These are phyloP conservation scores for Sungouiozyma intestinalis DNA, from an alignment of 805 yeast species.

Conservation along the genomic window DNA sequence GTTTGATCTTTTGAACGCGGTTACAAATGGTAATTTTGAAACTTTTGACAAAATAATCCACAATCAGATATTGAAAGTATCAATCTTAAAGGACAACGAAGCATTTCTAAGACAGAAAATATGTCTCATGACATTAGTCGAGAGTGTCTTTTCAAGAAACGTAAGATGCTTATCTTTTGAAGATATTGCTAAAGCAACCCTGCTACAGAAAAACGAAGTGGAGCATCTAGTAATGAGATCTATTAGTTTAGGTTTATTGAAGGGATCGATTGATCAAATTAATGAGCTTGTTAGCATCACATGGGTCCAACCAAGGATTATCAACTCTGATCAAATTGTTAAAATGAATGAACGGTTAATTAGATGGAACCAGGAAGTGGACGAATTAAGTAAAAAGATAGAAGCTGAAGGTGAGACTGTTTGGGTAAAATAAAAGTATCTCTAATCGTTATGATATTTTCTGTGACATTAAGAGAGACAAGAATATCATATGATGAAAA, in stretches of 20 bases:
- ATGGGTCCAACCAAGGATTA: constrained; percentile 95
- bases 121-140: constrained; percentile 84
- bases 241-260: constrained; percentile 67
- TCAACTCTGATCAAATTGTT: constrained; percentile 70
- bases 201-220: constrained; percentile 52
- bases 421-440: constrained; percentile 46
- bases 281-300: constrained; percentile 65
- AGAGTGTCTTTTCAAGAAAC: constrained; percentile 71
- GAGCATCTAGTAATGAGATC: constrained; percentile 91
- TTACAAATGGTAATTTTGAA: constrained; percentile 69
- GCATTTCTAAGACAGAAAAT: constrained; percentile 79
- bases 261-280: constrained; percentile 88
- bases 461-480: too few relatives aligned
- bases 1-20: constrained; percentile 51
- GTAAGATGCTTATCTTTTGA: constrained; percentile 63
- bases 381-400: constrained; percentile 51
- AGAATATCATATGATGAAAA: not conserved
- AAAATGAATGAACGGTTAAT: constrained; percentile 63
- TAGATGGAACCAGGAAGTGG: constrained; percentile 72
- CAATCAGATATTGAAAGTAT: constrained; percentile 35
- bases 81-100: constrained; percentile 47
- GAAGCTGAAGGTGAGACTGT: constrained; percentile 50
- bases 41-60: constrained; percentile 44
- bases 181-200: constrained; percentile 64
- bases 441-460: too few relatives aligned